Conservation (phyloP, 1,284 basidiomycete genomes). For the Afroboletus lepidellus region DNA sequence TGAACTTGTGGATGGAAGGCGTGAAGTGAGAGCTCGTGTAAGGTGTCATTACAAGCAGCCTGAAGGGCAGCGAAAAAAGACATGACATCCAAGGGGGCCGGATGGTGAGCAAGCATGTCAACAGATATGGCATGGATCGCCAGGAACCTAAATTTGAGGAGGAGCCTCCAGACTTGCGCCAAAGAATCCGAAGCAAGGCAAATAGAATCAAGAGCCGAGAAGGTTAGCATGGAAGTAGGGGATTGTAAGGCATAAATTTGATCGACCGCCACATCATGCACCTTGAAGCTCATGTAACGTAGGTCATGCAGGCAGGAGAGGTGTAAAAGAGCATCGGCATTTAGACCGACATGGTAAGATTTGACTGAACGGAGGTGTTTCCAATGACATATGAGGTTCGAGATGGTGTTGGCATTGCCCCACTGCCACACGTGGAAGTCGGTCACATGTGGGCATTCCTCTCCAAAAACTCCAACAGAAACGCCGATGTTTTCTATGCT, state of each 20-base stretch:
- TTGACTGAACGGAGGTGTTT: constrained; percentile 1
- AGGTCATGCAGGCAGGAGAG: constrained; percentile 7
- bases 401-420: not conserved
- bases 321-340: constrained; percentile 2
- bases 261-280: not conserved
- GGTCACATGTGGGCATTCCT: not conserved
- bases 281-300: not conserved
- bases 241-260: not conserved
- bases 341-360: not conserved
- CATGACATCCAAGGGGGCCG: not conserved
- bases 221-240: not conserved
- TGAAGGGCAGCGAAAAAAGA: not conserved
- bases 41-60: not conserved
- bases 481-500: too few species aligned
- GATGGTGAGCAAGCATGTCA: too few species aligned
- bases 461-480: not conserved
- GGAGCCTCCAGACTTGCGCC: too few species aligned
- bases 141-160: too few species aligned
- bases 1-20: not conserved
- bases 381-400: constrained; percentile 13
- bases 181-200: not conserved
- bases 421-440: not conserved
- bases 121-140: too few species aligned
- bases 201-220: not conserved
- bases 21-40: not conserved